Base-by-base conservation (phyloP, 2,329 filamentous ascomycete species). In the Pseudogymnoascus sp. region DNA sequence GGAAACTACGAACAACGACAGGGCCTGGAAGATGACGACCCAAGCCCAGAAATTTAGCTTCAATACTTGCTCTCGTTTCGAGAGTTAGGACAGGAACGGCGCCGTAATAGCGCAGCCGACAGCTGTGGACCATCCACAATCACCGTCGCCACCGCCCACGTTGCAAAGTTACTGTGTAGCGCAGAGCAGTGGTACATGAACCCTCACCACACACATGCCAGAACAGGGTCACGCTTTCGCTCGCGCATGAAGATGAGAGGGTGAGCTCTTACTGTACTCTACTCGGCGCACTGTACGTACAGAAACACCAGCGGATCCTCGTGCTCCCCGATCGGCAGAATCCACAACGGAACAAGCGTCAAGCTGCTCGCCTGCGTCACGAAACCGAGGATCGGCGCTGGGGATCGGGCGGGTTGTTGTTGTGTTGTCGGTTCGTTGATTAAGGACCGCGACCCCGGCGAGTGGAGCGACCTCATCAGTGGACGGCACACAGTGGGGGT, bases 401-500 rank as follows among this genome's bases (percentile, higher is more conserved):
- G 50, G 50, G 28, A 34, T 56, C n/a, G 46, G 25, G 25, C n/a
- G n/a, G 50, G 50, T n/a, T 56, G 46, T 28, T 12, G 28, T 34
- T 34, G n/a, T 34, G 28, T 56, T 34, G 50, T 34, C 10, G 46
- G 50, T 56, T 56, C n/a, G 28, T 56, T 56, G 50, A 56, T 56
- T 56, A 56, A 56, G 50, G 50, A 56, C 50, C 28, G 11, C 28
- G 25, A 56, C 46, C 46, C 46, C 12, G 46, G 46, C n/a, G 25
- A 34, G 46, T 56, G 46, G 46, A 56, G 25, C 46, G 2, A 5
- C 18, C 28, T 56, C 46, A 34, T 1, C 46, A 56, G 8, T 56
- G 46, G n/a, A 56, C 46, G 46, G 46, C 28, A 56, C 46, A 56
- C 46, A 31, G 46, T 34, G 46, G 46, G 44, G 46, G 46, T 18